Evolutionary conservation across 2,329 filamentous ascomycete genomes (phyloP), one percentile per base, ranked within the genome.

Genomic region (Trematosphaeria pertusa): DNA sequence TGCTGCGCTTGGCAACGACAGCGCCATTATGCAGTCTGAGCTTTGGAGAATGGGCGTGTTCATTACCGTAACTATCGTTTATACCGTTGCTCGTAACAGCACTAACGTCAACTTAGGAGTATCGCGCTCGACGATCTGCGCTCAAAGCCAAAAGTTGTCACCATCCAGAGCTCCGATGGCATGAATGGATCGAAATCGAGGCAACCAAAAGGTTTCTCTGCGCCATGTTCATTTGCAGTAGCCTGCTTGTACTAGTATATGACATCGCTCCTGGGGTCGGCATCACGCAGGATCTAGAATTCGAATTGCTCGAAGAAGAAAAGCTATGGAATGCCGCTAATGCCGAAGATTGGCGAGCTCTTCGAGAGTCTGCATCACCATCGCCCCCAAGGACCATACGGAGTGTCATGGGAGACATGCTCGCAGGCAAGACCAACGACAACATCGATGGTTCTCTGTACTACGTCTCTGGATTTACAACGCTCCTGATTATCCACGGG

Each of bases 251-350:
- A 4, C 59, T 68, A 24, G 61, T 61, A 7, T 72, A 66, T 39
- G 67, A 63, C 15, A 56, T 68, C 18, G 60, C 56, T 4, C 66
- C 67, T 7, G 65, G 61, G 7, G 65, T 70, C 32, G 62, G 63
- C 14, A 54, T 65, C 3, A 64, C 62, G 3, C 61, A 70, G 26
- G 67, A 72, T 41, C 54, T 70, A 10, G 61, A 66, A 31, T 61
- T 71, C 37, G 68, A 71, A 40, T 58, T 70, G 41, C 64, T 66
- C 15, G 63, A 62, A 12, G 61, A 64, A 34, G 68, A 71, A 37
- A 47, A 45, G 12, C 43, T 69, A 18, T 72, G 69, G 68, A 64
- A 65, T 37, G 65, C 68, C 2, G 37, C 39, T 4, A 56, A 58
- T 1, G 54, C 61, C 12, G 45, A 60, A 11, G 47, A 61, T 37